Conservation (phyloP, 805 yeast species). For the Tetrapisispora fleetii region DNA sequence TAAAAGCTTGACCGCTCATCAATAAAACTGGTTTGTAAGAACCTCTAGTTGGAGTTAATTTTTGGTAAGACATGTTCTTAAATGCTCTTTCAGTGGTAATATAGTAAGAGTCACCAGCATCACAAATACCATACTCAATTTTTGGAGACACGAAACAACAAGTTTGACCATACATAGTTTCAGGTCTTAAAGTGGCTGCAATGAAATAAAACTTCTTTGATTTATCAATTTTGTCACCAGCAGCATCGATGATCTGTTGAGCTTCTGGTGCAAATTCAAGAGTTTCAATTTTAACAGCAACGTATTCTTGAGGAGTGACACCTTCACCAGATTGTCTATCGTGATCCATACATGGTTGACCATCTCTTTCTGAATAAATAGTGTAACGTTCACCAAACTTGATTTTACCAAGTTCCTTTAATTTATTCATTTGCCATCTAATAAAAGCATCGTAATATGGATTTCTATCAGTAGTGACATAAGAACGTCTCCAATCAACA, state of each 20-base stretch:
- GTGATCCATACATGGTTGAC: constrained; percentile 99
- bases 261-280: constrained; percentile 43
- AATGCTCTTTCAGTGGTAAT: constrained; percentile 92
- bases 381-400: constrained; percentile 98
- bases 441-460: constrained; percentile 92
- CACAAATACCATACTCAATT: constrained; percentile 83
- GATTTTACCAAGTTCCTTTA: constrained; percentile 79
- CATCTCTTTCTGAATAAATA: constrained; percentile 93
- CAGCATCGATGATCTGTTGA: constrained; percentile 27
- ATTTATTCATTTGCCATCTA: constrained; percentile 90
- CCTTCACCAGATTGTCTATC: constrained; percentile 97
- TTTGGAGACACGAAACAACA: constrained; percentile 97
- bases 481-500: constrained; percentile 96
- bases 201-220: constrained; percentile 68
- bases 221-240: constrained; percentile 27
- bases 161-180: constrained; percentile 98
- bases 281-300: constrained; percentile 81
- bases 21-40: constrained; percentile 47
- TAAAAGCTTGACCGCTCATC: constrained; percentile 60
- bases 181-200: constrained; percentile 97
- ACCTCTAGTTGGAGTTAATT: constrained; percentile 84
- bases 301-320: constrained; percentile 92
- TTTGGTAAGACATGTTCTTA: constrained; percentile 95
- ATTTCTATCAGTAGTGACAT: constrained; percentile 89
- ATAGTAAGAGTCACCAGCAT: constrained; percentile 67